Evolutionary conservation across 2,329 filamentous ascomycete genomes (phyloP).

Genomic region (Arthrobotrys megalospora): DNA sequence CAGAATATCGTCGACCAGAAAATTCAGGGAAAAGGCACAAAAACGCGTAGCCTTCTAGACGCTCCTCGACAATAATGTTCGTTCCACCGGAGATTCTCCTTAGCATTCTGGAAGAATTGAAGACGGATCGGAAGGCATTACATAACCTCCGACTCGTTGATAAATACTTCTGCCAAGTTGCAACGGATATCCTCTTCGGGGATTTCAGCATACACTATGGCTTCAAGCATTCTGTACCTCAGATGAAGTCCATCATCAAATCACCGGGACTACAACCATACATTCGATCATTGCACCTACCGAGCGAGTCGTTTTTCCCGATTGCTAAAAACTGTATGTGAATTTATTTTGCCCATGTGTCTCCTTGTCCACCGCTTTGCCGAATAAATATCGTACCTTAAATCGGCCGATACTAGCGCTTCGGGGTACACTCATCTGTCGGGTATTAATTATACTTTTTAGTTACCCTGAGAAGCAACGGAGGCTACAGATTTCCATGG

Average conservation of each 20-base stretch:
- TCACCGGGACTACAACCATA: background rate
- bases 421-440: no score
- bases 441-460: background rate
- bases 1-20: no score
- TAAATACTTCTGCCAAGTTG: slow-evolving; percentile 9
- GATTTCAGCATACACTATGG: slow-evolving; percentile 12
- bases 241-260: slow-evolving; percentile 16
- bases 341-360: background rate
- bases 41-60: no score
- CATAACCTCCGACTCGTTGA: slow-evolving; percentile 9
- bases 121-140: background rate
- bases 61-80: slow-evolving; percentile 5
- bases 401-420: no score
- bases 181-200: slow-evolving; percentile 6
- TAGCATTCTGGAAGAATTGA: slow-evolving; percentile 3
- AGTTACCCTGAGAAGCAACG: background rate
- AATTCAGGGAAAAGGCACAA: no score
- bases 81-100: slow-evolving; percentile 19
- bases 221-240: background rate
- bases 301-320: slow-evolving; percentile 8
- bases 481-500: slow-evolving; percentile 2
- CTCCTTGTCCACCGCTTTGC: background rate
- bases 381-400: no score
- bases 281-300: slow-evolving; percentile 3
- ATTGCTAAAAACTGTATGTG: slow-evolving; percentile 16